phyloP scores from a whole-genome alignment of 257 asterid species.

The Nicotiana noctiflora region DNA sequence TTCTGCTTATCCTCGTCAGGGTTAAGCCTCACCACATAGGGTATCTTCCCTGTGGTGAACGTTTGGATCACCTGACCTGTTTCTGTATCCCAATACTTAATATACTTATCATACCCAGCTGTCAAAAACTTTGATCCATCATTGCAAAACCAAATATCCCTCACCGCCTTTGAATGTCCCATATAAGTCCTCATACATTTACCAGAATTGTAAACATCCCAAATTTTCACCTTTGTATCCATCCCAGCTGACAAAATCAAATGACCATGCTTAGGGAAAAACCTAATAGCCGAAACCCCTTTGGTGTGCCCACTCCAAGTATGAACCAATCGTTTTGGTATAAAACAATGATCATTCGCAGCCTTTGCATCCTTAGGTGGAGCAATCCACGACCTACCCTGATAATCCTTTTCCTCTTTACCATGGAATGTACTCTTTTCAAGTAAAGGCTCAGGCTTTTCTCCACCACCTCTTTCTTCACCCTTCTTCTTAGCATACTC shows the following conservation, averaged over 20 bases:
- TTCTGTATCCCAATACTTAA: conserved; percentile 99
- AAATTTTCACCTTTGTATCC: conserved; percentile 94
- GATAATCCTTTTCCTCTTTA: conserved; percentile 92
- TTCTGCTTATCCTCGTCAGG: conserved; percentile 99
- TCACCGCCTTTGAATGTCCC: conserved; percentile 92
- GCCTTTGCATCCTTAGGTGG: conserved; percentile 97
- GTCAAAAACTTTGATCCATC: conserved; percentile 90
- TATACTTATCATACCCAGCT: conserved; percentile 90
- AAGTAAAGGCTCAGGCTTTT: conserved; percentile 42
- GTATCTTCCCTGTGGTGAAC: conserved; percentile 83
- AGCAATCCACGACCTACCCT: conserved; percentile 95
- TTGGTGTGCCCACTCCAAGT: conserved; percentile 98
- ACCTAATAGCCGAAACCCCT: conserved; percentile 95
- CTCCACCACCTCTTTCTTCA: conserved; percentile 70
- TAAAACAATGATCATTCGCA: conserved; percentile 88
- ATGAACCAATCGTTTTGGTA: conserved; percentile 90
- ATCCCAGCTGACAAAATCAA: conserved; percentile 91
- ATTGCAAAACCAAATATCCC: conserved; percentile 86
- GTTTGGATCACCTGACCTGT: conserved; percentile 96
- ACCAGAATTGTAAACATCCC: conserved; percentile 91
- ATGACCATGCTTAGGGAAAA: conserved; percentile 91
- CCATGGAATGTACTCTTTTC: conserved; percentile 93
- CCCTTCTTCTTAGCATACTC: conserved; percentile 94
- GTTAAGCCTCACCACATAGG: conserved; percentile 89
- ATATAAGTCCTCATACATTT: conserved; percentile 96